phyloP scores from a whole-genome alignment of 2,329 filamentous ascomycete genomes.

The Aspergillus glaucus region DNA sequence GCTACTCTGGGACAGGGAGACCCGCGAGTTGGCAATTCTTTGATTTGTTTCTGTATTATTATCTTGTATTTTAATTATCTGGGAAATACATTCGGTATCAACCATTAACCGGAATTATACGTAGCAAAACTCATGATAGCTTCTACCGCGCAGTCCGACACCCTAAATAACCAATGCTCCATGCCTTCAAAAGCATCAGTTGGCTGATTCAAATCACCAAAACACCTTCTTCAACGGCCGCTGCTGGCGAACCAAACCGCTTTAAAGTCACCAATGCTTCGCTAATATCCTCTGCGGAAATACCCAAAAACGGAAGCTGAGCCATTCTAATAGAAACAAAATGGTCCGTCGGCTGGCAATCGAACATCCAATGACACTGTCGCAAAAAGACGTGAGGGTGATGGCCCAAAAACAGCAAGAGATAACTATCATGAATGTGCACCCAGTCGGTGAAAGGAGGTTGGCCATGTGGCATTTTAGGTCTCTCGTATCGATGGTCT shows the following conservation, averaged over 20 bases:
- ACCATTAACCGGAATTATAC: no score
- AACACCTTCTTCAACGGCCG: background rate
- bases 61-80: no score
- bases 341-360: conserved; percentile 2
- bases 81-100: no score
- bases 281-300: conserved; percentile 4
- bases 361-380: conserved; percentile 5
- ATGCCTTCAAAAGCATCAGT: no score
- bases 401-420: conserved; percentile 8
- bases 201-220: background rate
- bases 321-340: conserved; percentile 11
- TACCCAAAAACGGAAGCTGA: conserved; percentile 8
- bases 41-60: no score
- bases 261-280: conserved; percentile 1
- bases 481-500: conserved; percentile 2
- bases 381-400: conserved; percentile 4
- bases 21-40: no score
- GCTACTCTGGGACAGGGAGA: no score
- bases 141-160: no score
- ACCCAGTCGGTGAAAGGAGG: conserved; percentile 3
- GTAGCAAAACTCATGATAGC: no score
- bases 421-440: conserved; percentile 8
- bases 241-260: background rate
- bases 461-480: background rate
- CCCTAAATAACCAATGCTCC: no score